These are phyloP conservation scores for Fusarium solani-melongenae DNA, from an alignment of 2,329 filamentous ascomycete species.

Conservation along the genomic window DNA sequence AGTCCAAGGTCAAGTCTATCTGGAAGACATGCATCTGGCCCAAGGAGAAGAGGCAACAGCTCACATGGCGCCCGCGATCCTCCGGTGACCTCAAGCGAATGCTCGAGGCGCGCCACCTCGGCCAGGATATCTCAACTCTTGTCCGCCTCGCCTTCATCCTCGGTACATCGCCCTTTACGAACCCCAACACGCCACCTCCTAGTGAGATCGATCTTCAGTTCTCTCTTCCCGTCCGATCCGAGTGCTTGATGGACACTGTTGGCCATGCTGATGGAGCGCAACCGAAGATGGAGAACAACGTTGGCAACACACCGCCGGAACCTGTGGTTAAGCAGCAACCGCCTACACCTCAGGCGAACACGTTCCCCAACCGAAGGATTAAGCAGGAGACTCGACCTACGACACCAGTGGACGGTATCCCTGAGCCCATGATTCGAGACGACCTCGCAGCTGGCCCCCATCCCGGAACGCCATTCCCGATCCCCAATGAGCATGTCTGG, in stretches of 20 bases:
- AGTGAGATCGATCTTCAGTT: constrained; percentile 54
- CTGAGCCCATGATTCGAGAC: constrained; percentile 48
- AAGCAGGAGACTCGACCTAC: constrained; percentile 51
- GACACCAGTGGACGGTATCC: constrained; percentile 47
- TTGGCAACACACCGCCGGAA: constrained; percentile 42
- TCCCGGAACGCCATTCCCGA: constrained; percentile 54
- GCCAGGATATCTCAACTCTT: constrained; percentile 53
- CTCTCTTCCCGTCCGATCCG: constrained; percentile 50
- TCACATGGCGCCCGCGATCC: constrained; percentile 55
- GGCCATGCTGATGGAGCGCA: constrained; percentile 40
- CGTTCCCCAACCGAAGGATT: constrained; percentile 47
- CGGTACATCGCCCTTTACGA: constrained; percentile 54
- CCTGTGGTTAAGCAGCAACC: constrained; percentile 45
- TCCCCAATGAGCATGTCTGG: constrained; percentile 53
- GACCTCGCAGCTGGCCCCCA: constrained; percentile 51
- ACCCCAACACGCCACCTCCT: constrained; percentile 50
- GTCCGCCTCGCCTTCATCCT: constrained; percentile 58
- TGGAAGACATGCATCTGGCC: constrained; percentile 60
- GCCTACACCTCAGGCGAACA: constrained; percentile 43
- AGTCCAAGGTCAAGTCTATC: constrained; percentile 55
- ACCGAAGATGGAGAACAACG: constrained; percentile 42
- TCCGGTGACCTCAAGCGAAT: constrained; percentile 58
- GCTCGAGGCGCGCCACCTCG: constrained; percentile 57
- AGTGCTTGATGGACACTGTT: constrained; percentile 50
- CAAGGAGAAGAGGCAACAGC: constrained; percentile 54